These are phyloP conservation scores for Pulveroboletus sp. DNA, from an alignment of 1,284 basidiomycete genomes.

Conservation along the genomic window DNA sequence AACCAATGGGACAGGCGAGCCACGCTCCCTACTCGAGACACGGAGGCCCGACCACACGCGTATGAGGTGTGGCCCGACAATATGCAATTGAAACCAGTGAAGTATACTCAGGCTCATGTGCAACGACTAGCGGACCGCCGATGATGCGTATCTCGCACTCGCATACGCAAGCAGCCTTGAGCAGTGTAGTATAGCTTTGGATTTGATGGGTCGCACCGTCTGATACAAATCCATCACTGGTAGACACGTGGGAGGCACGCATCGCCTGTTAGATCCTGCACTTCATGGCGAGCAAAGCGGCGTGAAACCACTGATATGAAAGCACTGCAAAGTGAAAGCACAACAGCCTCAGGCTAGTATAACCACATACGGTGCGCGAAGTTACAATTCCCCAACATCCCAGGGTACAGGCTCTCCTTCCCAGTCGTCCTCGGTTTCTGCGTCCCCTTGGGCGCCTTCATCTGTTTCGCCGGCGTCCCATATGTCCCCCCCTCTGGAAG, in stretches of 20 bases:
- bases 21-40: conserved; percentile 28
- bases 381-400: conserved; percentile 71
- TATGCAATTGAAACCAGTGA: conserved; percentile 18
- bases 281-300: conserved; percentile 24
- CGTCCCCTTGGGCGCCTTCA: conserved; percentile 34
- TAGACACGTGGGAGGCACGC: conserved; percentile 38
- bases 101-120: conserved; percentile 5
- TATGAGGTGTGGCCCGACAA: conserved; percentile 25
- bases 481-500: conserved; percentile 64
- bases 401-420: conserved; percentile 78
- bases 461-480: conserved; percentile 74
- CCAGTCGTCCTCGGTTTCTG: conserved; percentile 73
- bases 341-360: conserved; percentile 23
- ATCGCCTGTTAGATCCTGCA: conserved; percentile 25
- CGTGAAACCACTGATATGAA: conserved; percentile 37
- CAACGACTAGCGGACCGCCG: conserved; percentile 11
- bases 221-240: background rate
- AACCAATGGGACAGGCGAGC: conserved; percentile 24
- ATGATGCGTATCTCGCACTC: conserved; percentile 17
- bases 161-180: conserved; percentile 11
- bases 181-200: conserved; percentile 12
- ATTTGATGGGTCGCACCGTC: conserved; percentile 3
- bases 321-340: conserved; percentile 33
- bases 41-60: conserved; percentile 31
- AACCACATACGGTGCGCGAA: conserved; percentile 26